Conservation (phyloP, 176 grass and related monocot genomes). For the Pontederia paniculata region DNA sequence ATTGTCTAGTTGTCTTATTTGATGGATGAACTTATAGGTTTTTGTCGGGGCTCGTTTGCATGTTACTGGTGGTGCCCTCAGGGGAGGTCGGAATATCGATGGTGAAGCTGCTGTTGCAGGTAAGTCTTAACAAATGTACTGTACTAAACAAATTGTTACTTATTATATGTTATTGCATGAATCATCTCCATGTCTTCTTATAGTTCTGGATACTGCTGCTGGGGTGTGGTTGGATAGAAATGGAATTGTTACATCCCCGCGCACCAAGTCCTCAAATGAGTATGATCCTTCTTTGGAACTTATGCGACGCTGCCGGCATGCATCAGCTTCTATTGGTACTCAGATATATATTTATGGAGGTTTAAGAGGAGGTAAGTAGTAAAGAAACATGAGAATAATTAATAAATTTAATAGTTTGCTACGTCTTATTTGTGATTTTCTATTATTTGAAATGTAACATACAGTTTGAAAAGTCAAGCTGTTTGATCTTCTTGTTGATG, state of each 20-base stretch:
- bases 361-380: conserved; percentile 74
- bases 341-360: conserved; percentile 88
- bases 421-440: no score
- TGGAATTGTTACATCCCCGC: conserved; percentile 72
- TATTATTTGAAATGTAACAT: no score
- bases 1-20: no score
- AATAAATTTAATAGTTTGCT: no score
- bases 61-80: conserved; percentile 96
- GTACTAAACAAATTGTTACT: background rate
- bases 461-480: no score
- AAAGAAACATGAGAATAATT: background rate
- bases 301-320: conserved; percentile 92
- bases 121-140: conserved; percentile 22
- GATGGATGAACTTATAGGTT: conserved; percentile 35
- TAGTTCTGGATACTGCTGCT: conserved; percentile 98
- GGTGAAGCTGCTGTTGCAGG: conserved; percentile 80
- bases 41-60: conserved; percentile 96
- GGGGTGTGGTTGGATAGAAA: conserved; percentile 97
- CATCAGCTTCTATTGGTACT: conserved; percentile 67
- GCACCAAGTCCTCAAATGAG: conserved; percentile 60
- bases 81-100: conserved; percentile 90
- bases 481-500: no score
- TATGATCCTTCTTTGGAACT: conserved; percentile 77
- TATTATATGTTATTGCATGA: background rate
- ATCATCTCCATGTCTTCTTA: conserved; percentile 23